Evolutionary conservation across 306 rosid genomes (phyloP).

Genomic region (Prunus kanzakura): DNA sequence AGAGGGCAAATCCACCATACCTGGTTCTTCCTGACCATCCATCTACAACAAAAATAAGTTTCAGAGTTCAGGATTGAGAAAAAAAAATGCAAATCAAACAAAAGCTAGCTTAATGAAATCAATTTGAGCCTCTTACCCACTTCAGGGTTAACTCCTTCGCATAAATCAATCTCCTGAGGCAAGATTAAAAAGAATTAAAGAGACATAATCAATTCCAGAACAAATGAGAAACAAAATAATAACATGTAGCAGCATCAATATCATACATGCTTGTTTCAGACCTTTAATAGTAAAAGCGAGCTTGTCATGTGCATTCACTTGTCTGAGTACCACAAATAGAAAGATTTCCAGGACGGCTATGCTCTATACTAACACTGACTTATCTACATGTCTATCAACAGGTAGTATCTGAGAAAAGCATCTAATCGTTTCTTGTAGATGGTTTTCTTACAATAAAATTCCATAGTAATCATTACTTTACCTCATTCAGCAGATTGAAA

Average conservation of each 20-base stretch:
- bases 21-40: constrained; percentile 78
- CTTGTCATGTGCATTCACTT: neutral
- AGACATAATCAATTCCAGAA: neutral
- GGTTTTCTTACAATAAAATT: neutral
- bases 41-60: constrained; percentile 40
- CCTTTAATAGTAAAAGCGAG: neutral
- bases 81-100: constrained; percentile 10
- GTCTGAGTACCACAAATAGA: neutral
- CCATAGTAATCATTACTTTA: constrained; percentile 24
- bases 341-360: neutral
- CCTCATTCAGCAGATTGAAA: constrained; percentile 44
- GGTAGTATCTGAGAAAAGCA: neutral
- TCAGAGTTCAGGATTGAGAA: constrained; percentile 20
- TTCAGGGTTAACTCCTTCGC: constrained; percentile 28
- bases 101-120: constrained; percentile 17
- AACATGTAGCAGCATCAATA: neutral
- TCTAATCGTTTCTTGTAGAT: neutral
- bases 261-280: neutral
- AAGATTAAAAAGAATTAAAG: constrained; percentile 2
- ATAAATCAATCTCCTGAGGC: constrained; percentile 47
- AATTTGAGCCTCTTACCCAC: constrained; percentile 46
- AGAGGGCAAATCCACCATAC: constrained; percentile 36
- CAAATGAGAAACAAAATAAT: neutral
- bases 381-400: neutral
- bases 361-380: too few species aligned